Conservation (phyloP, 2,329 filamentous ascomycete genomes). For the Cercospora zeae-maydis region DNA sequence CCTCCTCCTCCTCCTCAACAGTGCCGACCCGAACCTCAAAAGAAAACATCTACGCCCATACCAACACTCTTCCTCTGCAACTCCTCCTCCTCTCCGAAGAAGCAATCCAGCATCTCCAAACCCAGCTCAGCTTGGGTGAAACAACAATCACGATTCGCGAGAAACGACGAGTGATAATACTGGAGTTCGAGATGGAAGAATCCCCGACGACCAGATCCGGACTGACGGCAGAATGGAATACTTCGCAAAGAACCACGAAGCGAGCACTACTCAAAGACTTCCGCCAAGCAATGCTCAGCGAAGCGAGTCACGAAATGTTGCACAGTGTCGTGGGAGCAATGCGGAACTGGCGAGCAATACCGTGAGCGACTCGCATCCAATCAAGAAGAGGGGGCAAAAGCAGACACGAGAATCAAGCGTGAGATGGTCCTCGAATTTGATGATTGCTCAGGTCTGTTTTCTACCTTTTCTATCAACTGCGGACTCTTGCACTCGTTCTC, state of each 20-base stretch:
- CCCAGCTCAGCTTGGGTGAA: conserved; percentile 6
- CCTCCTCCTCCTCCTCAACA: not conserved
- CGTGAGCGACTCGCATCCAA: not conserved
- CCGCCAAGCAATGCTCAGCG: not conserved
- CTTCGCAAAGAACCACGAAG: not conserved
- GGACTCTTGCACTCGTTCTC: too few relatives aligned
- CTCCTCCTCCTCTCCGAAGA: conserved; percentile 7
- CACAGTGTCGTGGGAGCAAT: conserved; percentile 3
- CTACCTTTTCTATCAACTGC: too few relatives aligned
- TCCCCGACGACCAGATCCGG: not conserved
- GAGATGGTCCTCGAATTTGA: too few relatives aligned
- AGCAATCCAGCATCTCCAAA: not conserved
- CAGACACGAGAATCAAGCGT: too few relatives aligned
- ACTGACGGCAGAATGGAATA: too few relatives aligned
- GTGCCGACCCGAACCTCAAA: not conserved
- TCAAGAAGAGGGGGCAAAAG: too few relatives aligned
- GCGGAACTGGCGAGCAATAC: conserved; percentile 5
- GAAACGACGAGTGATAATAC: conserved; percentile 5
- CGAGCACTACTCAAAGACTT: not conserved
- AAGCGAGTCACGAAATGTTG: conserved; percentile 4
- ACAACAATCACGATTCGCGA: conserved; percentile 10
- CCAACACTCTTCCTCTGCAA: conserved; percentile 4
- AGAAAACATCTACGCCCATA: not conserved
- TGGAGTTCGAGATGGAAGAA: conserved; percentile 11
- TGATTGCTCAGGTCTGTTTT: too few relatives aligned